A percentile compares a stretch with the other conserved stretches of the same genome.
Conservation (phyloP, 768 basidiomycete species). For the Naganishia friedmannii region DNA sequence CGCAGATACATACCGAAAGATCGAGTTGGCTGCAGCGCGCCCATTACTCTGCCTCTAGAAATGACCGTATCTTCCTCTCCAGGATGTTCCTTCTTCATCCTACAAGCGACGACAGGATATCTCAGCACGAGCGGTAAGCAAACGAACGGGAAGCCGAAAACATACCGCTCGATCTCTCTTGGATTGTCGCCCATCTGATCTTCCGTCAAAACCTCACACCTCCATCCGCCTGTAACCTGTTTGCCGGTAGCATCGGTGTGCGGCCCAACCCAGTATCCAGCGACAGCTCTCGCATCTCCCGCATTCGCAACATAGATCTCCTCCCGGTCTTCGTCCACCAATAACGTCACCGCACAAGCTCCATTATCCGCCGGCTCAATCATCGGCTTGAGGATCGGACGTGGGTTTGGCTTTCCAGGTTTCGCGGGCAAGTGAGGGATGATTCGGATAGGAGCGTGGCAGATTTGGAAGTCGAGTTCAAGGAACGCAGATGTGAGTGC, state of each 20-base stretch:
- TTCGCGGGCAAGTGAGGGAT: slow-evolving; percentile 50
- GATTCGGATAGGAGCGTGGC: slow-evolving; percentile 71
- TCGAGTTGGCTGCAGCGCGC: slow-evolving; percentile 48
- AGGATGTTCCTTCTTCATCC: slow-evolving; percentile 48
- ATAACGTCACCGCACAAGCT: slow-evolving; percentile 82
- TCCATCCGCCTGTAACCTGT: slow-evolving; percentile 66
- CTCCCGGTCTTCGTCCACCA: slow-evolving; percentile 77
- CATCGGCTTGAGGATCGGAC: slow-evolving; percentile 58
- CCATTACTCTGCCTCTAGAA: slow-evolving; percentile 45
- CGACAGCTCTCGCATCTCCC: slow-evolving; percentile 92
- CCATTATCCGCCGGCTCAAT: slow-evolving; percentile 84
- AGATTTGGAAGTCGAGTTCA: slow-evolving; percentile 78
- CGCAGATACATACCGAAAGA: slow-evolving; percentile 39
- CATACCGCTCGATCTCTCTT: slow-evolving; percentile 75
- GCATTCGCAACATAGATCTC: slow-evolving; percentile 87
- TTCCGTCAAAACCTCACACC: slow-evolving; percentile 87
- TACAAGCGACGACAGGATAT: slow-evolving; percentile 8
- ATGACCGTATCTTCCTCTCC: slow-evolving; percentile 47
- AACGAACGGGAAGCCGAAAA: not conserved
- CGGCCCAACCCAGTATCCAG: slow-evolving; percentile 79
- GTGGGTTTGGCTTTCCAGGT: slow-evolving; percentile 20
- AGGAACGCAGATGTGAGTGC: slow-evolving; percentile 73
- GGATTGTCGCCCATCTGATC: slow-evolving; percentile 93
- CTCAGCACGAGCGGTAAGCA: not conserved
- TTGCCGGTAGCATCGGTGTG: slow-evolving; percentile 54